Evolutionary conservation across 2,329 filamentous ascomycete species (phyloP).

Genomic region (Ophiostoma australiae): DNA sequence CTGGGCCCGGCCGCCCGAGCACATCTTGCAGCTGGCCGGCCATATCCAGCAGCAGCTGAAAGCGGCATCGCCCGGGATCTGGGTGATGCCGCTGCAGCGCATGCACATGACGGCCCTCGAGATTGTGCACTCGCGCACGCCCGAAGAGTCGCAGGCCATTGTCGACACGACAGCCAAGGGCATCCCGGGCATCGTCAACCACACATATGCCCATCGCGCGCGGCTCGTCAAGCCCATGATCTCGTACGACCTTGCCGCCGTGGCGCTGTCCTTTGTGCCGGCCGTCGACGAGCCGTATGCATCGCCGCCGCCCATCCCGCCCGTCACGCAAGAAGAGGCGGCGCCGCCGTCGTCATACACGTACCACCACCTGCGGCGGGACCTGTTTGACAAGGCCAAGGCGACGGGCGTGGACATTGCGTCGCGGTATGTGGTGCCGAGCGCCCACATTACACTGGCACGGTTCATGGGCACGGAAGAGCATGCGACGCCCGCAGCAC

Average conservation of each 20-base stretch:
- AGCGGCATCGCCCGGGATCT: conserved; percentile 59
- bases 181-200: conserved; percentile 57
- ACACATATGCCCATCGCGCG: conserved; percentile 58
- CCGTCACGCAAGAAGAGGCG: conserved; percentile 30
- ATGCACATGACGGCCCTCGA: conserved; percentile 86
- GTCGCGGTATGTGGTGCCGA: conserved; percentile 81
- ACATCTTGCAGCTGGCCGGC: conserved; percentile 62
- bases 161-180: conserved; percentile 50
- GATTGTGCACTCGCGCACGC: conserved; percentile 71
- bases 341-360: conserved; percentile 61
- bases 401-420: conserved; percentile 63
- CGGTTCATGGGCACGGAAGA: conserved; percentile 69
- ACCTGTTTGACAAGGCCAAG: conserved; percentile 61
- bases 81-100: conserved; percentile 74
- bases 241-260: conserved; percentile 77
- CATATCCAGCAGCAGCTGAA: conserved; percentile 64
- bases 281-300: conserved; percentile 57
- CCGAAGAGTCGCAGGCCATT: conserved; percentile 61
- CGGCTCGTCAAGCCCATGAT: conserved; percentile 77
- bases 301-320: conserved; percentile 41
- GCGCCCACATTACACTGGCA: conserved; percentile 81
- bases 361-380: conserved; percentile 84
- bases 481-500: conserved; percentile 53
- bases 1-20: conserved; percentile 76
- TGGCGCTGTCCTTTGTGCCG: conserved; percentile 83